Conservation (phyloP, 1,139 yeast genomes). For the Meyerozyma guilliermondii region DNA sequence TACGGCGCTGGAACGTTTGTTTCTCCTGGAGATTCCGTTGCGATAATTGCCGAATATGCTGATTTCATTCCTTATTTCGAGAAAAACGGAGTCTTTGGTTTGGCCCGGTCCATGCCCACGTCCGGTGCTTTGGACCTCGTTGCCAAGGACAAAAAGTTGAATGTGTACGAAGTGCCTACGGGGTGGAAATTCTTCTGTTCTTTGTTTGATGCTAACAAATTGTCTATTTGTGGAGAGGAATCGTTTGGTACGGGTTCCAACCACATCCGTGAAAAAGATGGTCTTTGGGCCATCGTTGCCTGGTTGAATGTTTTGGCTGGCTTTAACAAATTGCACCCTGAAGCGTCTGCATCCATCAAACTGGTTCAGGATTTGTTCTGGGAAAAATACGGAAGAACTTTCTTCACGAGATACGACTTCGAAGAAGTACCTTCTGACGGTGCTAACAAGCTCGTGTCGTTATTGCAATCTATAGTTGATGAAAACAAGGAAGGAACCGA, state of each 20-base stretch:
- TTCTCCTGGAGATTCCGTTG: slow-evolving; percentile 97
- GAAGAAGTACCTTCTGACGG: slow-evolving; percentile 77
- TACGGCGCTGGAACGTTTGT: slow-evolving; percentile 95
- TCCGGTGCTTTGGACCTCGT: slow-evolving; percentile 91
- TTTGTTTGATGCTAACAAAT: slow-evolving; percentile 83
- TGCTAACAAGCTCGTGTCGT: slow-evolving; percentile 64
- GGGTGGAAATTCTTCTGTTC: slow-evolving; percentile 99
- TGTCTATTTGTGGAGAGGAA: slow-evolving; percentile 97
- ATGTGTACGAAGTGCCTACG: slow-evolving; percentile 92
- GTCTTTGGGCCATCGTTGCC: slow-evolving; percentile 95
- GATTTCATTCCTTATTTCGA: slow-evolving; percentile 84
- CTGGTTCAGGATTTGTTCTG: slow-evolving; percentile 84
- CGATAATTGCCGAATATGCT: slow-evolving; percentile 93
- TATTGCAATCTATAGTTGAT: slow-evolving; percentile 40
- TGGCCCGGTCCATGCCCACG: slow-evolving; percentile 99
- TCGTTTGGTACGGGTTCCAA: slow-evolving; percentile 97
- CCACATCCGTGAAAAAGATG: slow-evolving; percentile 97
- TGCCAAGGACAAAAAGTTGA: slow-evolving; percentile 70
- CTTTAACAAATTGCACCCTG: slow-evolving; percentile 52
- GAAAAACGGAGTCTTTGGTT: slow-evolving; percentile 80
- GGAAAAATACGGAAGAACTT: slow-evolving; percentile 94
- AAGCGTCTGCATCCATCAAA: slow-evolving; percentile 60
- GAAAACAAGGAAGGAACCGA: slow-evolving; percentile 37
- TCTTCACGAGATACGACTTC: slow-evolving; percentile 92
- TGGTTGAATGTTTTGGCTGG: slow-evolving; percentile 95